Evolutionary conservation across 352 stramenopile species (phyloP).

Genomic region (Phytophthora sp.): DNA sequence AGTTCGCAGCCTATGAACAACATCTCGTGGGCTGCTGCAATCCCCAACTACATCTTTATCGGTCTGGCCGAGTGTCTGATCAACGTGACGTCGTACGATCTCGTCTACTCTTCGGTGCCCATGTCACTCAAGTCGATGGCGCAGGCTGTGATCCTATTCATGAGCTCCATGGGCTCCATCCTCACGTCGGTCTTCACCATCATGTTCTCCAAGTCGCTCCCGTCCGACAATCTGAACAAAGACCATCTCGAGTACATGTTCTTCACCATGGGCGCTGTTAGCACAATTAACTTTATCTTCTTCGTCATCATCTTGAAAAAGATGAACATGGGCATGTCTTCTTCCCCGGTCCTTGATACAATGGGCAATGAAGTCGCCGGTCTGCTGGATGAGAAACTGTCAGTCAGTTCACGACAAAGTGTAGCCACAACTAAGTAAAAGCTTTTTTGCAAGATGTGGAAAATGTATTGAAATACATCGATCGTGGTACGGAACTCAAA

Average conservation of each 20-base stretch:
- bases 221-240: constrained; percentile 57
- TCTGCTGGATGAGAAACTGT: constrained; percentile 23
- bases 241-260: not conserved
- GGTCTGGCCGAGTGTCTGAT: constrained; percentile 63
- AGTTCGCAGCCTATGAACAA: constrained; percentile 63
- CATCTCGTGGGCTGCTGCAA: constrained; percentile 54
- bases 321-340: constrained; percentile 65
- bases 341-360: constrained; percentile 13
- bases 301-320: constrained; percentile 56
- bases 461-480: constrained; percentile 29
- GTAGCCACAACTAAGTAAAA: too few species aligned
- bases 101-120: constrained; percentile 66
- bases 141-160: constrained; percentile 53
- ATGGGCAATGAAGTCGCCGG: constrained; percentile 14
- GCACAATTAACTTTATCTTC: constrained; percentile 53
- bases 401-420: constrained; percentile 18
- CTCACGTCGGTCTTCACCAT: constrained; percentile 57
- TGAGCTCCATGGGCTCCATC: constrained; percentile 53
- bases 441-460: constrained; percentile 11
- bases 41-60: constrained; percentile 68
- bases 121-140: constrained; percentile 58
- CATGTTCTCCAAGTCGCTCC: constrained; percentile 56
- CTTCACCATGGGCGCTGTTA: constrained; percentile 19
- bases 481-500: constrained; percentile 1
- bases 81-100: constrained; percentile 66